These are phyloP conservation scores for Corinectria fuckeliana DNA, from an alignment of 2,329 filamentous ascomycete species.

Conservation along the genomic window DNA sequence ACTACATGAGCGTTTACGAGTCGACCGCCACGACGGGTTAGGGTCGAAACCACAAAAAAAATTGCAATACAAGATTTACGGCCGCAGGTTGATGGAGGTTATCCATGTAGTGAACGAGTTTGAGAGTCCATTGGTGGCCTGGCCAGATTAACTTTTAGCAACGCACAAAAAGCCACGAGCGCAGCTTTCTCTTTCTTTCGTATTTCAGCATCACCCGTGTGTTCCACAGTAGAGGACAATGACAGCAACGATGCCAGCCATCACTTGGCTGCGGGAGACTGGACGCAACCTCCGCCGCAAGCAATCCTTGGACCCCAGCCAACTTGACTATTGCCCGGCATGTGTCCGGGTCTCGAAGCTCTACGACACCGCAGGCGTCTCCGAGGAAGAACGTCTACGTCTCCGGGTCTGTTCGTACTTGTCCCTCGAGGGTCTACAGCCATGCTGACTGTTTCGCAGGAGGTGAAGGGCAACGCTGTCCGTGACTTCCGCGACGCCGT, in stretches of 20 bases:
- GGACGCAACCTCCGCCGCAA: too few species aligned
- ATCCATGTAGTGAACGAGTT: neutral
- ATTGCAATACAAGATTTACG: conserved; percentile 6
- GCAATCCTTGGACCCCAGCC: neutral
- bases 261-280: too few species aligned
- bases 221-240: neutral
- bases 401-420: neutral
- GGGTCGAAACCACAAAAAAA: neutral
- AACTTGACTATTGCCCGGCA: too few species aligned
- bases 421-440: too few species aligned
- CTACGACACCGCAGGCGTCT: too few species aligned
- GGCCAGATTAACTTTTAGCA: neutral
- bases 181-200: too few species aligned
- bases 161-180: neutral
- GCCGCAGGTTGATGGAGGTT: neutral
- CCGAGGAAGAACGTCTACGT: neutral
- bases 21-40: neutral
- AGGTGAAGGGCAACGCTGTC: neutral
- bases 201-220: too few species aligned
- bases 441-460: neutral
- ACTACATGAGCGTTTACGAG: conserved; percentile 1
- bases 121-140: neutral
- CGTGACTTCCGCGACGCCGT: neutral
- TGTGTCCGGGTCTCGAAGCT: too few species aligned
- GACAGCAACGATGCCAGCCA: neutral